Evolutionary conservation across 108 stramenopile species (phyloP).

Genomic region (Pseudonitzschia multistriata): DNA sequence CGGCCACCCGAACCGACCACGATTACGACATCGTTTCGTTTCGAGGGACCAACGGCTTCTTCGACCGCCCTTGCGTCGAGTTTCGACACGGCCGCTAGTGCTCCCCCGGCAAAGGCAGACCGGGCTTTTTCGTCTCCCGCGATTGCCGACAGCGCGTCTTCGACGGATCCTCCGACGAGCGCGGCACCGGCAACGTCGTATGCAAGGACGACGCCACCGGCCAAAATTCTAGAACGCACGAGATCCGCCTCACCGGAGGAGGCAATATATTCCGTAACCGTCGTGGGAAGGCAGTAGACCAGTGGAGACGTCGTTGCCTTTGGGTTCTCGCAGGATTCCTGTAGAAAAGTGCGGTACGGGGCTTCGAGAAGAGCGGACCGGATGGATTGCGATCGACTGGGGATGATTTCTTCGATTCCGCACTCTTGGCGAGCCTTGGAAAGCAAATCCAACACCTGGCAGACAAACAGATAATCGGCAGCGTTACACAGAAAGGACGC

Average conservation of each 20-base stretch:
- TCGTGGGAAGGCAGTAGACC: slow-evolving; percentile 72
- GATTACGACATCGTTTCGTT: slow-evolving; percentile 62
- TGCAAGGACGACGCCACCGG: slow-evolving; percentile 41
- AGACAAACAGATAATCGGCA: not conserved
- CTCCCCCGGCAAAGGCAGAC: slow-evolving; percentile 35
- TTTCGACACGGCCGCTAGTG: slow-evolving; percentile 45
- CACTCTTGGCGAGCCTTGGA: slow-evolving; percentile 39
- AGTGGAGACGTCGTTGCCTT: slow-evolving; percentile 34
- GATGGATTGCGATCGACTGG: slow-evolving; percentile 62
- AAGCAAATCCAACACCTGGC: slow-evolving; percentile 66
- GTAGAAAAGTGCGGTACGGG: slow-evolving; percentile 72
- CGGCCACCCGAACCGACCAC: slow-evolving; percentile 86
- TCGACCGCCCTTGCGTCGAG: slow-evolving; percentile 47
- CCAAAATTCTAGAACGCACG: slow-evolving; percentile 58
- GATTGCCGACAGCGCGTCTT: slow-evolving; percentile 31
- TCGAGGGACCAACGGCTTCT: slow-evolving; percentile 35
- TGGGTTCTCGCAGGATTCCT: slow-evolving; percentile 3
- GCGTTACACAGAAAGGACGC: not conserved
- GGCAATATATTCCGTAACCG: slow-evolving; percentile 68
- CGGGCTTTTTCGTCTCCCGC: slow-evolving; percentile 23
- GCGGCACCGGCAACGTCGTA: slow-evolving; percentile 48
- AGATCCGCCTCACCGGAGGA: slow-evolving; percentile 53
- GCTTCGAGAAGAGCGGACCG: slow-evolving; percentile 58
- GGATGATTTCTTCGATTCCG: slow-evolving; percentile 47
- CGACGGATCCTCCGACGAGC: slow-evolving; percentile 42